Evolutionary conservation across 2,329 filamentous ascomycete genomes (phyloP).

Genomic region (Penicillium verrucosum): DNA sequence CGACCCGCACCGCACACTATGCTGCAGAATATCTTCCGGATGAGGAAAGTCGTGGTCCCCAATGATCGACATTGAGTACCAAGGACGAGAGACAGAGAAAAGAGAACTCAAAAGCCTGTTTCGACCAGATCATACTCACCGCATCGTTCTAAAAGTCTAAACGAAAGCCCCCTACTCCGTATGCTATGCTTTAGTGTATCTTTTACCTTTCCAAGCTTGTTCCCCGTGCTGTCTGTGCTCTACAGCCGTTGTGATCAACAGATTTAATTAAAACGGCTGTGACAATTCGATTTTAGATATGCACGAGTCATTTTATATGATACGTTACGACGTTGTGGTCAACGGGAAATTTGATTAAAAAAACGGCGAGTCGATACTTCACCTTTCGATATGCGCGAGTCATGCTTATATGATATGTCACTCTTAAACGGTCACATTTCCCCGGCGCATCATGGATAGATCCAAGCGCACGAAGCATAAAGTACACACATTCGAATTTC

Average conservation of each 20-base stretch:
- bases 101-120: not conserved
- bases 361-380: slow-evolving; percentile 1
- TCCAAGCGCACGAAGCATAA: not conserved
- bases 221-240: not conserved
- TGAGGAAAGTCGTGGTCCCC: slow-evolving; percentile 2
- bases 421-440: not conserved
- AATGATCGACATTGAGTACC: not conserved
- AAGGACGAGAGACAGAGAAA: not conserved
- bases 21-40: not conserved
- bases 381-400: not conserved
- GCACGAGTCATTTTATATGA: not conserved
- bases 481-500: not conserved
- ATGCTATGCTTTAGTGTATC: not conserved
- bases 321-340: not conserved
- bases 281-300: not conserved
- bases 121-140: not conserved
- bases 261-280: slow-evolving; percentile 1
- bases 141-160: not conserved
- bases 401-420: slow-evolving; percentile 1
- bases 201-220: not conserved
- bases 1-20: not conserved
- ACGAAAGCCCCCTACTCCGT: not conserved
- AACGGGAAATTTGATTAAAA: not conserved
- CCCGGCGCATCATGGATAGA: not conserved
- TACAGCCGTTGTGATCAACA: slow-evolving; percentile 1